These are phyloP conservation scores for Trichoderma gracile DNA, from an alignment of 2,329 filamentous ascomycete genomes.

Conservation along the genomic window DNA sequence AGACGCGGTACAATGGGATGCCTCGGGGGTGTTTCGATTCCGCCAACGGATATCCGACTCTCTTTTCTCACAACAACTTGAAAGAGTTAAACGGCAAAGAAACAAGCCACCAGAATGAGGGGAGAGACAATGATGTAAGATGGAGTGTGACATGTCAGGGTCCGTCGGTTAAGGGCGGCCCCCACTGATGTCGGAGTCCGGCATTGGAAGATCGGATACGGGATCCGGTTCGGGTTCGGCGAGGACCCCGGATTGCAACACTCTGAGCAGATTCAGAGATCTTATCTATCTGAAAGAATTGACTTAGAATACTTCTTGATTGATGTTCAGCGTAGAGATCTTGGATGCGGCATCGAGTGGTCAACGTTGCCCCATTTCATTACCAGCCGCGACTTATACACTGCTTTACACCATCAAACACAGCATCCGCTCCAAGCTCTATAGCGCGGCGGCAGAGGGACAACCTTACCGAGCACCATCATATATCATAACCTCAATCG, in stretches of 20 bases:
- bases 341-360: no score
- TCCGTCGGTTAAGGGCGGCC: constrained; percentile 21
- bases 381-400: no score
- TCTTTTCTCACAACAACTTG: not conserved
- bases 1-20: not conserved
- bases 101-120: not conserved
- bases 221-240: not conserved
- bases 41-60: not conserved
- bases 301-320: no score
- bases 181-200: constrained; percentile 10
- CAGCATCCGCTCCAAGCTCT: not conserved
- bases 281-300: no score
- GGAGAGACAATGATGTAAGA: constrained; percentile 1
- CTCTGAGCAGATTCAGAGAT: not conserved
- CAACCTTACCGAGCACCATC: no score
- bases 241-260: not conserved
- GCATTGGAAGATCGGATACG: constrained; percentile 6
- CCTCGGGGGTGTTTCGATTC: not conserved
- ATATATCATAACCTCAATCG: not conserved
- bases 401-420: not conserved
- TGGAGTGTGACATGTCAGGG: not conserved
- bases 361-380: no score
- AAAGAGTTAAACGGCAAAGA: not conserved
- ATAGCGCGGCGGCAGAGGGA: not conserved
- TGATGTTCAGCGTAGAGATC: no score